Conservation (phyloP, 2,329 filamentous ascomycete species). For the Diaporthe vexans region DNA sequence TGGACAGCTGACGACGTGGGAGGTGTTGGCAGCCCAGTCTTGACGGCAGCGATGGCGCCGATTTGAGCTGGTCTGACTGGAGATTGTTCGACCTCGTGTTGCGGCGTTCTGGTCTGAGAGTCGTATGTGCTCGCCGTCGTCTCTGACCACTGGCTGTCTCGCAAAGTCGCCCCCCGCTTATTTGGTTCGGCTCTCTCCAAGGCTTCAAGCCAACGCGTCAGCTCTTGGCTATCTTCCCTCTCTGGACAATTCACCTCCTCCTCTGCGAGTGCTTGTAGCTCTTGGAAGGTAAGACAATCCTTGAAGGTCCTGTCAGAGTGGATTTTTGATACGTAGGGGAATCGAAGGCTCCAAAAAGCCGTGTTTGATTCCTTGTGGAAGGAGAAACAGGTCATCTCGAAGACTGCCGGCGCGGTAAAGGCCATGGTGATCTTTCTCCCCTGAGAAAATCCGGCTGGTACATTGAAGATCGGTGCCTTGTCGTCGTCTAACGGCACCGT, state of each 20-base stretch:
- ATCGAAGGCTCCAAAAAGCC: slow-evolving; percentile 80
- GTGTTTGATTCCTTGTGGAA: slow-evolving; percentile 81
- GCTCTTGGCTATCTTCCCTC: slow-evolving; percentile 71
- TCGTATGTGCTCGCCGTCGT: slow-evolving; percentile 48
- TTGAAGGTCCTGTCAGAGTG: slow-evolving; percentile 80
- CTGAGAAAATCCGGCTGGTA: slow-evolving; percentile 60
- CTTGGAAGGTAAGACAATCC: slow-evolving; percentile 77
- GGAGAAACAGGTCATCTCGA: slow-evolving; percentile 84
- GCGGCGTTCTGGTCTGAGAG: slow-evolving; percentile 17
- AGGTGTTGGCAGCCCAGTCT: slow-evolving; percentile 21
- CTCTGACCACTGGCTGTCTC: slow-evolving; percentile 62
- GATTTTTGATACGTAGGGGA: slow-evolving; percentile 82
- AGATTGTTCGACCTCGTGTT: neutral
- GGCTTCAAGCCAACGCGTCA: slow-evolving; percentile 71
- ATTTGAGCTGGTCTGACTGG: neutral
- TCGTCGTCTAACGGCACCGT: slow-evolving; percentile 57
- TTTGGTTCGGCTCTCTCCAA: slow-evolving; percentile 69
- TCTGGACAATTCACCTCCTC: slow-evolving; percentile 64
- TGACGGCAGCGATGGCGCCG: neutral
- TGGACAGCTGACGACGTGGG: slow-evolving; percentile 34
- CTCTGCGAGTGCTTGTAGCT: slow-evolving; percentile 77
- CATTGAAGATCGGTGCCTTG: slow-evolving; percentile 59
- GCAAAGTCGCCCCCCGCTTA: slow-evolving; percentile 52
- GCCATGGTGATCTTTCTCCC: slow-evolving; percentile 61
- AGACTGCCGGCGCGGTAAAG: slow-evolving; percentile 80